Evolutionary conservation across 768 basidiomycete species (phyloP), one percentile per base, ranked within the genome.

Genomic region (Suillus ampliporus): DNA sequence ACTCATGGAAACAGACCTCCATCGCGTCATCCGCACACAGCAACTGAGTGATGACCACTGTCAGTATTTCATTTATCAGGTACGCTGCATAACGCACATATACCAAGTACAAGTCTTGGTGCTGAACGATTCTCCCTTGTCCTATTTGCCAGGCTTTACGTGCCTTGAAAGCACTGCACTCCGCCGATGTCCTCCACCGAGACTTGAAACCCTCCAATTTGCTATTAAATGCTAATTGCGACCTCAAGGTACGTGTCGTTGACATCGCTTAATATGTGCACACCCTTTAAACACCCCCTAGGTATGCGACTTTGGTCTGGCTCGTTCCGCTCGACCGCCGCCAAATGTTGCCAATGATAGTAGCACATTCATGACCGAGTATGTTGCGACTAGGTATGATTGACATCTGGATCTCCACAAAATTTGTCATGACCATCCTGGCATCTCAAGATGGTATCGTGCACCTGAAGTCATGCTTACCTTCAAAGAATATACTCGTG

Each of bases 381-480:
- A 99, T 68, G 96, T 98, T 26, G 95, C 96, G 1, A 98, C 97
- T 15, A 83, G 96, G 85, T 95, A 62, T 56, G 76, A 61, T 21
- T 5, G 9, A 19, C 14, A 40, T 52, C 23, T 4, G 6, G 23
- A 3, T 54, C 43, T 51, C 37, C 31, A 11, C 31, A 4, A 35
- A 23, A 31, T 43, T 44, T 47, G 10, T 38, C 28, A 50, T 41
- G 60, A 64, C 34, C 13, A 37, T 15, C 48, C 65, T 58, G 31
- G 52, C 61, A 44, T 48, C 43, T 28, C 13, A 56, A 89, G 94
- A 71, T 98, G 97, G 97, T 99, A 98, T 74, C 88, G 97, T 35
- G 97, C 97, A 0, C 97, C 97, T 0, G 97, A 98, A 74, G 93
- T 99, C 64, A 98, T 99, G 97, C 84, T 99, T 40, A 97, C 94